phyloP scores from a whole-genome alignment of 495 filamentous ascomycete species.

The Glutinoglossum americanum region DNA sequence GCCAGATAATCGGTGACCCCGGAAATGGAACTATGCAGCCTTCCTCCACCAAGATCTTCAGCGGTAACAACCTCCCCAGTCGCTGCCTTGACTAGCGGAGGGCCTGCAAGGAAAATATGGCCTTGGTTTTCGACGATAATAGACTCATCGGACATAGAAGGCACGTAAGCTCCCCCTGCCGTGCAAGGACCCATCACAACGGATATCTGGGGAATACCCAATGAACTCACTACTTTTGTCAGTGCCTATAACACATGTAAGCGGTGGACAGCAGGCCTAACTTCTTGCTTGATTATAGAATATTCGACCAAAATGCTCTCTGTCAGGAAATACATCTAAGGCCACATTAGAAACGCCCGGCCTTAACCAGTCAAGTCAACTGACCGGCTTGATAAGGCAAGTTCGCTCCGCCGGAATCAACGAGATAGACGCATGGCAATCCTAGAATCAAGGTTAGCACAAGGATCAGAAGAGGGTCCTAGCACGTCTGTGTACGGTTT shows the following conservation, averaged over 20 bases:
- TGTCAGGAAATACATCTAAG: conserved; percentile 77
- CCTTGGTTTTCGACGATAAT: conserved; percentile 93
- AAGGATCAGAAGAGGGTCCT: background rate
- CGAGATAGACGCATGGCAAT: conserved; percentile 78
- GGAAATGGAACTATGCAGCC: conserved; percentile 69
- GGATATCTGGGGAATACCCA: conserved; percentile 78
- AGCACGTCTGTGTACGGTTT: conserved; percentile 31
- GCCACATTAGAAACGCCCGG: background rate
- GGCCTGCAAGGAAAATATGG: conserved; percentile 89
- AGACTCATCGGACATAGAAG: conserved; percentile 89
- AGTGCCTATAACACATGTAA: background rate
- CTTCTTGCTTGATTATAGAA: conserved; percentile 98
- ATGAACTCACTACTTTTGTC: conserved; percentile 33
- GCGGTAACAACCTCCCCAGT: conserved; percentile 86
- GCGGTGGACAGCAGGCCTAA: conserved; percentile 12
- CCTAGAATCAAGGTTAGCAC: conserved; percentile 11
- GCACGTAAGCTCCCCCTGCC: conserved; percentile 88
- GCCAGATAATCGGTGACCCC: conserved; percentile 96
- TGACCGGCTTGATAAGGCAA: conserved; percentile 62
- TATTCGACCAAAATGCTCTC: conserved; percentile 88
- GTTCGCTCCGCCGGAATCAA: conserved; percentile 92
- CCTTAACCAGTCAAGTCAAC: background rate
- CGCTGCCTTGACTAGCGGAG: conserved; percentile 87
- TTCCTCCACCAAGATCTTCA: conserved; percentile 86
- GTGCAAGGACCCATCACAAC: conserved; percentile 98